These are phyloP conservation scores for Mycena galericulata DNA, from an alignment of 768 basidiomycete genomes.

Conservation along the genomic window DNA sequence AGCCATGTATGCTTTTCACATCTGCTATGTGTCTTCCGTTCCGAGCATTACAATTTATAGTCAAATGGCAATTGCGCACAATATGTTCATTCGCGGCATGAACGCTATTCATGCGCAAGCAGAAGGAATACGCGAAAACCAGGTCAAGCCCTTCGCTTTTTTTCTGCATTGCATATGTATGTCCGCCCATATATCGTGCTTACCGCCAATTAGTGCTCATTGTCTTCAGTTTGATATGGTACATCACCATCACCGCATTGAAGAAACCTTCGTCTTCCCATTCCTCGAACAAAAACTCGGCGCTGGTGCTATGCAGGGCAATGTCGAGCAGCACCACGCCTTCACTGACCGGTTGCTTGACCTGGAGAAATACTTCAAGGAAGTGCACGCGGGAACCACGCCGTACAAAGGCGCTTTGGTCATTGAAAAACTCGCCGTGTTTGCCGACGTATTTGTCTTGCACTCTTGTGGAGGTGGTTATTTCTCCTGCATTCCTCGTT, in stretches of 20 bases:
- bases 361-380: slow-evolving; percentile 54
- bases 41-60: slow-evolving; percentile 28
- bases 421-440: slow-evolving; percentile 42
- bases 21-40: not conserved
- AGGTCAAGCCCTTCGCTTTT: slow-evolving; percentile 44
- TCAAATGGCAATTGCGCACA: slow-evolving; percentile 47
- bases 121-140: slow-evolving; percentile 33
- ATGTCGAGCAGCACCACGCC: slow-evolving; percentile 44
- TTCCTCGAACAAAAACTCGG: slow-evolving; percentile 46
- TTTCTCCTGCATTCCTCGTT: not conserved
- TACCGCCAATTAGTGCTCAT: not conserved
- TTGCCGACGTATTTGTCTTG: slow-evolving; percentile 42
- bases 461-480: slow-evolving; percentile 44
- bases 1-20: slow-evolving; percentile 39
- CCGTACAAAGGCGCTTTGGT: slow-evolving; percentile 59
- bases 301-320: slow-evolving; percentile 35
- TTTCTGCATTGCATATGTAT: slow-evolving; percentile 43
- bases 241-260: slow-evolving; percentile 48
- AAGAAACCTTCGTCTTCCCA: slow-evolving; percentile 45
- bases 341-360: slow-evolving; percentile 43
- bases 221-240: slow-evolving; percentile 38
- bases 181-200: slow-evolving; percentile 9
- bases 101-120: slow-evolving; percentile 46
- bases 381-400: slow-evolving; percentile 67
- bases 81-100: slow-evolving; percentile 45